Evolutionary conservation across 176 grass and related monocot genomes (phyloP), one percentile per base, ranked within the genome.

Genomic region (Oryza glaberrima): DNA sequence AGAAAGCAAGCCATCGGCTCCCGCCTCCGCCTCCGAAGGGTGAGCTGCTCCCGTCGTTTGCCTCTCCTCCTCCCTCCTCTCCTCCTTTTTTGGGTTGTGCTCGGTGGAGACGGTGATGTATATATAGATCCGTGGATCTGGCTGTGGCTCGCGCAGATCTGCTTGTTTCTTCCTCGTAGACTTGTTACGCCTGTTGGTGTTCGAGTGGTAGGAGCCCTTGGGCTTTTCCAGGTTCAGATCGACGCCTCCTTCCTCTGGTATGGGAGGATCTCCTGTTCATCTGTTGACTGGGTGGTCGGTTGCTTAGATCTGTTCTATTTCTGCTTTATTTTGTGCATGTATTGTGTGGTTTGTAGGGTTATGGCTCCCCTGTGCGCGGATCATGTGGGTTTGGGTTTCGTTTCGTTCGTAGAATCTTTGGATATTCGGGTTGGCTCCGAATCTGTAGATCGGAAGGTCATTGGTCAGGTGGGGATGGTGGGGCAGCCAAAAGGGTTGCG

Each of bases 111-210:
- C 6, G 26, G 65, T 10, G 1, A 20, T 72, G 67, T 75, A 76
- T 87, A 71, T 76, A 76, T 90, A 91, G 85, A 91, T 91, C 85
- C 72, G 70, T 2, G n/a, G 19, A 63, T 35, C 10, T 17, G 1
- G 19, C 2, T 0, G 65, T 13, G 34, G 3, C 17, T 67, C 34
- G 5, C 14, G 44, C 43, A 73, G 88, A 82, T 86, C 73, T 45
- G 72, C 71, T 91, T 40, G 0, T 8, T 13, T 19, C 1, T 25
- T 40, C 1, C 48, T 41, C 19, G 16, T 52, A 32, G 2, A 12
- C 51, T 20, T 10, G 5, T 8, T 63, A 10, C 13, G 35, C 12
- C 79, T 76, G 76, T 79, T 41, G 2, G 5, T n/a, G 3, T 22
- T 35, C 25, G 0, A 19, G 60, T 19, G 12, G 48, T 51, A 52